phyloP scores from a whole-genome alignment of 2,329 filamentous ascomycete genomes.

The Exutisphaerella laricina region DNA sequence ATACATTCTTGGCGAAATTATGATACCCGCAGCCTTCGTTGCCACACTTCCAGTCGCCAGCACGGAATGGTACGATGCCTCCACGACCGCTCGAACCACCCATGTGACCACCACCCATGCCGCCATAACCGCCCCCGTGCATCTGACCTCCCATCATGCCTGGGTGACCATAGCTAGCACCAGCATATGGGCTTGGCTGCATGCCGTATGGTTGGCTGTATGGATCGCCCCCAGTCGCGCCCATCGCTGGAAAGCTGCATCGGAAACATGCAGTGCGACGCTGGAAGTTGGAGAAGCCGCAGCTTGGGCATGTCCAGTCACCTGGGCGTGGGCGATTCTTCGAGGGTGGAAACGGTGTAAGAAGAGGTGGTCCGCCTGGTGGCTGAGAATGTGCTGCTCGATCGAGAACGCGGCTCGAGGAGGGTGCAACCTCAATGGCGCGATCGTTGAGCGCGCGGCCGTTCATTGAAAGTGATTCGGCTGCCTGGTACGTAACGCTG shows the following conservation, averaged over 20 bases:
- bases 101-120: constrained; percentile 52
- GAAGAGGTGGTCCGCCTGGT: constrained; percentile 50
- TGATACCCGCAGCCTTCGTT: constrained; percentile 97
- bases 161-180: constrained; percentile 53
- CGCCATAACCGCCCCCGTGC: constrained; percentile 46
- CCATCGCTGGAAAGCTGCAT: constrained; percentile 96
- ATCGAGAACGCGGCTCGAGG: constrained; percentile 92
- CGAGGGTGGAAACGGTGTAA: constrained; percentile 95
- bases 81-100: constrained; percentile 56
- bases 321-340: constrained; percentile 96
- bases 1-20: constrained; percentile 99
- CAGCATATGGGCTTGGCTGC: constrained; percentile 36
- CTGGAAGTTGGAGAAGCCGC: constrained; percentile 99
- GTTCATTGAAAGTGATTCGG: constrained; percentile 98
- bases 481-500: constrained; percentile 57
- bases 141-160: constrained; percentile 68
- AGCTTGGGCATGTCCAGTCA: constrained; percentile 98
- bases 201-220: constrained; percentile 40
- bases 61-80: constrained; percentile 85
- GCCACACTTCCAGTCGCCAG: constrained; percentile 98
- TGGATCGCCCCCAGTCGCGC: constrained; percentile 62
- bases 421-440: constrained; percentile 96
- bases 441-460: constrained; percentile 97
- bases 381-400: constrained; percentile 67
- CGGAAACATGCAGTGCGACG: constrained; percentile 97